These are phyloP conservation scores for Hypoxylon sp. DNA, from an alignment of 2,329 filamentous ascomycete genomes.

Conservation along the genomic window DNA sequence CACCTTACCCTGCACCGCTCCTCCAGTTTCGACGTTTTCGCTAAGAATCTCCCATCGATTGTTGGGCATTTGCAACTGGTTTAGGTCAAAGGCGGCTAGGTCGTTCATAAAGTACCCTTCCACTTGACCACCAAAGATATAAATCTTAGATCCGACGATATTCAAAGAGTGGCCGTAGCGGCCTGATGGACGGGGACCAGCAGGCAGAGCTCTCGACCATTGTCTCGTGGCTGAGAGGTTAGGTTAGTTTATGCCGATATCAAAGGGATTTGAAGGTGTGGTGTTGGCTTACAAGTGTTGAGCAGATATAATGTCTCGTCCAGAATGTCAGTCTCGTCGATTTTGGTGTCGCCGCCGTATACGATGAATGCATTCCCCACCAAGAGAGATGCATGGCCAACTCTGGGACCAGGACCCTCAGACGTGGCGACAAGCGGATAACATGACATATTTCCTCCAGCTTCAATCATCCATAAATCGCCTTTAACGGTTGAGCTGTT, in stretches of 20 bases:
- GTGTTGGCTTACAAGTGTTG: slow-evolving; percentile 86
- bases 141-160: slow-evolving; percentile 96
- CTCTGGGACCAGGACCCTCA: slow-evolving; percentile 93
- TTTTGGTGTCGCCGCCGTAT: slow-evolving; percentile 97
- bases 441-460: slow-evolving; percentile 87
- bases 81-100: slow-evolving; percentile 93
- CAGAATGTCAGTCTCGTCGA: slow-evolving; percentile 90
- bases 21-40: slow-evolving; percentile 76
- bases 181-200: slow-evolving; percentile 86
- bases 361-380: slow-evolving; percentile 99
- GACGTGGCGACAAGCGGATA: slow-evolving; percentile 92
- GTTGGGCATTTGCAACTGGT: slow-evolving; percentile 89
- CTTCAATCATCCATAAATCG: slow-evolving; percentile 97
- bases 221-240: slow-evolving; percentile 84
- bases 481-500: slow-evolving; percentile 96
- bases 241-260: slow-evolving; percentile 24
- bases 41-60: slow-evolving; percentile 97
- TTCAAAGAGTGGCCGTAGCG: slow-evolving; percentile 97
- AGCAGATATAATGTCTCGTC: slow-evolving; percentile 97
- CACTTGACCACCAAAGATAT: slow-evolving; percentile 96
- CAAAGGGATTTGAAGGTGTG: slow-evolving; percentile 7
- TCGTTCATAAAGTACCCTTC: slow-evolving; percentile 99
- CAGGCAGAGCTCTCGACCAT: slow-evolving; percentile 94
- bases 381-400: slow-evolving; percentile 92
- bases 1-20: slow-evolving; percentile 73